Evolutionary conservation across 345 rosid genomes (phyloP), one percentile per base, ranked within the genome.

Genomic region (Salix dunnii): DNA sequence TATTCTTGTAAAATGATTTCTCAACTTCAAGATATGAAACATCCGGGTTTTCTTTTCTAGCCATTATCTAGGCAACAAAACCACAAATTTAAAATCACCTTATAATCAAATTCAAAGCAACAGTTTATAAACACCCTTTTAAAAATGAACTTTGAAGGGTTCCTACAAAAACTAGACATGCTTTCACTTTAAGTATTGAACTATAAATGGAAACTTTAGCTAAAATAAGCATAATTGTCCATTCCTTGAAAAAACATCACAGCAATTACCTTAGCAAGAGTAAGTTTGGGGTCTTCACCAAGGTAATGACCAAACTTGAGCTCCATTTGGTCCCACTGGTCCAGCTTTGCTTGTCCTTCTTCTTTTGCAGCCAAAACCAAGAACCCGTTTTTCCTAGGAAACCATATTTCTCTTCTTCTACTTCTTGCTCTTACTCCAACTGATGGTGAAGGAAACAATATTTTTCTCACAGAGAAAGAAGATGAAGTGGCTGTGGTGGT

Each of bases 211-310:
- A 65, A 61, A 46, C 6, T 46, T 46, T 14, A 14, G 49, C 49
- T 46, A 46, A 46, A 14, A 13, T 46, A 46, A 46, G 51, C 18
- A 46, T 46, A 46, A 46, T 46, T 46, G 1, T 12, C 51, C 51
- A 46, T 46, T 46, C 51, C 51, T 46, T 46, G 51, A 46, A 46
- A 46, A 46, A 13, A 0, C 2, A 46, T 13, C 16, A 30, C 40
- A 30, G 23, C 10, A 16, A 12, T 66, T 66, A 91, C 99, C 98
- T 96, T 96, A 64, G 98, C 97, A 77, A 91, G 82, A 66, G 98
- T 93, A 81, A 93, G 86, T 84, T 91, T 90, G 48, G 99, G 99
- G 85, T 95, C 97, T 86, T 95, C 99, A 0, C 96, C 97, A 7
- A 95, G 85, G 84, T 90, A 76, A 33, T 88, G 90, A 49, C 97